Conservation (phyloP, 768 basidiomycete species). For the Tulasnella sp. region DNA sequence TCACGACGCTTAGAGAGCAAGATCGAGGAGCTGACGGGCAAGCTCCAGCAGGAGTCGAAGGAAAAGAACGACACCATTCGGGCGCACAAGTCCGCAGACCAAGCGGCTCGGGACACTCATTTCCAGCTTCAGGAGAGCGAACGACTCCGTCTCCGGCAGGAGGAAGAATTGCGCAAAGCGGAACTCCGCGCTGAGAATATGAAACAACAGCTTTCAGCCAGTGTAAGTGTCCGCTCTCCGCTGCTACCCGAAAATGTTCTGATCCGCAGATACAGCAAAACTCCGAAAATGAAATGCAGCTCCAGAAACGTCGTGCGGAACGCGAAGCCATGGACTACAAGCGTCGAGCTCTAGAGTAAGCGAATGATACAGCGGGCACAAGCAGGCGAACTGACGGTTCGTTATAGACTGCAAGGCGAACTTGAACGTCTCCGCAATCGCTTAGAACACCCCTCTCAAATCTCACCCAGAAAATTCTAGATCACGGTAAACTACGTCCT, state of each 20-base stretch:
- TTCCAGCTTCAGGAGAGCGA: constrained; percentile 49
- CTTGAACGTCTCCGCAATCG: constrained; percentile 58
- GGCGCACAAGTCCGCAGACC: constrained; percentile 34
- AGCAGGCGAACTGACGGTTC: background rate
- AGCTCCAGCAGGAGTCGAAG: constrained; percentile 41
- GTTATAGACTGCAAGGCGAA: constrained; percentile 46
- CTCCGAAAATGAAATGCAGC: constrained; percentile 47
- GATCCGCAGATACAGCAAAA: constrained; percentile 42
- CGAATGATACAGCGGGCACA: background rate
- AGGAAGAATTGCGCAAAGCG: constrained; percentile 51
- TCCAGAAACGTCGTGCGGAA: constrained; percentile 64
- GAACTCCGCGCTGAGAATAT: constrained; percentile 47
- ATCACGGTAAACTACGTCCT: background rate
- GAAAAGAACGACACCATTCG: constrained; percentile 29
- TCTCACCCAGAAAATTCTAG: background rate
- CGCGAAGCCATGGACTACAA: constrained; percentile 64
- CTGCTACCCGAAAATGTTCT: background rate
- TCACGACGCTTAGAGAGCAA: constrained; percentile 54
- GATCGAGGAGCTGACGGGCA: constrained; percentile 57
- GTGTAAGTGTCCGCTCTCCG: constrained; percentile 34
- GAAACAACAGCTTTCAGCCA: constrained; percentile 46
- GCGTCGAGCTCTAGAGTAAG: constrained; percentile 57
- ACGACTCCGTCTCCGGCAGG: constrained; percentile 46
- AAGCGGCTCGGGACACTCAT: constrained; percentile 41
- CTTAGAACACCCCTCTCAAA: constrained; percentile 38